Evolutionary conservation across 139 green algal species (phyloP), one percentile per base, ranked within the genome.

Genomic region (Chlorella ohadii): DNA sequence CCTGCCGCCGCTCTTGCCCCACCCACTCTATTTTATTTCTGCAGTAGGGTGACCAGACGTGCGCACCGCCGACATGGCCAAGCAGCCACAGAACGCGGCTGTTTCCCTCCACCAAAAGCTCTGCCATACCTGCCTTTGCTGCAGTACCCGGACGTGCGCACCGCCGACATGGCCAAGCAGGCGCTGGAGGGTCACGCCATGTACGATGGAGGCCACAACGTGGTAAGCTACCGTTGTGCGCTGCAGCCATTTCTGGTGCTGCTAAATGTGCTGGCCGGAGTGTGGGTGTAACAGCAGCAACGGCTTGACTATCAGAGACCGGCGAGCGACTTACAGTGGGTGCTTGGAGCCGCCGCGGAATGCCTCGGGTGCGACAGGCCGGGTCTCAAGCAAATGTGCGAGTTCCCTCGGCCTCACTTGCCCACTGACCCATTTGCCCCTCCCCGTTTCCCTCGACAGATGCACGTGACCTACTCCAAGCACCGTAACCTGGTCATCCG

Each of bases 141-240:
- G 56, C 88, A 92, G 84, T 92, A 88, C 59, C 59, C 86, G 31
- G 86, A 92, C 22, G 39, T 66, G 23, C 61, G 38, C n/a, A 84
- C 55, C 41, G 89, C 89, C 5, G 78, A 61, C 68, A 82, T 61
- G n/a, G 89, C 89, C 0, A 87, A 86, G 61, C 31, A 72, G 23
- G 87, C 85, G 2, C 67, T 92, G 66, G 81, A 92, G 61, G 89
- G 89, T 6, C 89, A 92, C 61, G 87, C 89, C 38, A 89, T 92
- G 65, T 92, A 89, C 80, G 89, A 91, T 28, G 89, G 87, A 9
- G 89, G 89, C 36, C 86, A 84, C 84, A 92, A 92, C 82, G 89
- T 92, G 78, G 76, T 82, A 59, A 71, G 72, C 55, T 23, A 12
- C 5, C 23, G 57, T 13, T 64, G 57, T 64, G 57, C 4, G 11